Base-by-base conservation (phyloP, 2,329 filamentous ascomycete species). In the Fusarium burgessii region DNA sequence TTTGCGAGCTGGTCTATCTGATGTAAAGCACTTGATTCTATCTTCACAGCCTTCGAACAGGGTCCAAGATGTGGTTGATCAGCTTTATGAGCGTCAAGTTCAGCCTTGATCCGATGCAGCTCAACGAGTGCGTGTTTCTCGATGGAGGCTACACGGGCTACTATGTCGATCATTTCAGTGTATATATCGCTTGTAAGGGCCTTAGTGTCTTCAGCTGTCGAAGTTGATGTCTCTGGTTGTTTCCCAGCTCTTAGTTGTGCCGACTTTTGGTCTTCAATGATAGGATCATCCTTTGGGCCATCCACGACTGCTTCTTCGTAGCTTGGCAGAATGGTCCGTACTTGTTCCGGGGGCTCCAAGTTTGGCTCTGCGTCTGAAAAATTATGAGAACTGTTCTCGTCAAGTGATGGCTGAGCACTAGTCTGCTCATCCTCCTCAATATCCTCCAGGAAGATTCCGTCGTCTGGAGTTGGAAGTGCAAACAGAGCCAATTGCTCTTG, bases 401-500 rank as follows among this genome's bases (percentile, higher is more conserved):
- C 18, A 11, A 40, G 7, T 12, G 38, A 13, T 7, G 13, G n/a
- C 3, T 5, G n/a, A 5, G 38, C 11, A 40, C n/a, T 40, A n/a
- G 7, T 40, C 18, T 20, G 18, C 13, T 40, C 6, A 7, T n/a
- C 12, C 7, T 4, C n/a, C 7, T 20, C 18, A 20, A 20, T 13
- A 8, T 13, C n/a, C 18, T 40, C 12, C 7, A 40, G 9, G 2
- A 4, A 40, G 8, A 5, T 20, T 40, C n/a, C 29, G 3, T 29
- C n/a, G 20, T 40, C 38, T 12, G 20, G 13, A 14, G 38, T 12
- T 14, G 7, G 12, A 11, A 20, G 12, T 38, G 36, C 12, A 76
- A 29, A 76, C 14, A 78, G 60, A 8, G 73, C 68, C 4, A 78
- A 57, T 23, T 78, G 62, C 14, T 75, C 67, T 17, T 76, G 66